A percentile compares a stretch with the other conserved stretches of the same genome.
Evolutionary conservation across 2,329 filamentous ascomycete species (phyloP).

Genomic region (Cytospora leucostoma): DNA sequence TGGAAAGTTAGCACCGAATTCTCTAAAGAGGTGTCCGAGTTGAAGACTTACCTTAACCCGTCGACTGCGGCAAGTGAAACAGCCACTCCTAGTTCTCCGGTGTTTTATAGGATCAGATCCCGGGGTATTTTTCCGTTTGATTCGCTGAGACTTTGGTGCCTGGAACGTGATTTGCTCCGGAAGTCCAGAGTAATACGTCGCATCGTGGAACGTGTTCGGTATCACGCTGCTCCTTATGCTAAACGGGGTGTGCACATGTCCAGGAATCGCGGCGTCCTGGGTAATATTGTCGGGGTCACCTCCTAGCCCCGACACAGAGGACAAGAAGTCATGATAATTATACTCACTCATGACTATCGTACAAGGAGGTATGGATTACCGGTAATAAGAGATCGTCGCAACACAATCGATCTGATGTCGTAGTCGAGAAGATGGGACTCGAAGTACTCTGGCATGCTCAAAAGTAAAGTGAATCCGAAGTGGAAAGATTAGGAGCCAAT

Average conservation of each 20-base stretch:
- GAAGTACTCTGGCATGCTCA: conserved; percentile 3
- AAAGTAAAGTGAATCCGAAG: conserved; percentile 7
- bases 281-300: conserved; percentile 24
- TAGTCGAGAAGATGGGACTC: background rate
- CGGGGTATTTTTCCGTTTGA: conserved; percentile 52
- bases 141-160: conserved; percentile 50
- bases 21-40: background rate
- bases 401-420: background rate
- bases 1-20: conserved; percentile 31
- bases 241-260: conserved; percentile 38
- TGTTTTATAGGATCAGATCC: conserved; percentile 81
- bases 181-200: conserved; percentile 53
- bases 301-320: conserved; percentile 51
- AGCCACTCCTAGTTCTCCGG: conserved; percentile 88
- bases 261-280: conserved; percentile 43
- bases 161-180: conserved; percentile 52
- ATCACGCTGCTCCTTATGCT: conserved; percentile 39
- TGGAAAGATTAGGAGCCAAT: background rate
- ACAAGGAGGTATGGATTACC: background rate
- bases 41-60: conserved; percentile 69
- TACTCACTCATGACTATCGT: conserved; percentile 53
- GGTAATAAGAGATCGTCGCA: background rate
- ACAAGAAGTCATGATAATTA: conserved; percentile 54
- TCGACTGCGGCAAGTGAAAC: conserved; percentile 85
- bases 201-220: conserved; percentile 47